Evolutionary conservation across 306 rosid species (phyloP).

Genomic region (Pueraria montana): DNA sequence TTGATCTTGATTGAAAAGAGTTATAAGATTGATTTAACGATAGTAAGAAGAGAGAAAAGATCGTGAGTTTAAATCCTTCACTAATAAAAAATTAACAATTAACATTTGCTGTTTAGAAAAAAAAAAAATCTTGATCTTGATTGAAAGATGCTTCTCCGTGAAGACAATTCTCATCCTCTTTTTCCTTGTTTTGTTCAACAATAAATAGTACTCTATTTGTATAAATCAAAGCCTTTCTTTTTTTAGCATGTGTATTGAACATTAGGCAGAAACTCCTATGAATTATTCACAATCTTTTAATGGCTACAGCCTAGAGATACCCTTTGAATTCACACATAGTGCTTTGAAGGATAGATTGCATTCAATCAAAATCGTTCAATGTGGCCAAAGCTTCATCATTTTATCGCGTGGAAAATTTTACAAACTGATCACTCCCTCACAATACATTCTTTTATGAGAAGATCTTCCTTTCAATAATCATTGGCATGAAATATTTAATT

Average conservation of each 20-base stretch:
- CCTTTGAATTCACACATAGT: constrained; percentile 3
- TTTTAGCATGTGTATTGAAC: neutral
- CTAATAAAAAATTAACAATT: too few species aligned
- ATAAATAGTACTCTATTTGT: neutral
- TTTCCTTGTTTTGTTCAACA: constrained; percentile 13
- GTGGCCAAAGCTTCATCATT: constrained; percentile 34
- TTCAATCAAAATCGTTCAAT: constrained; percentile 30
- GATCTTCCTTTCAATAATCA: constrained; percentile 44
- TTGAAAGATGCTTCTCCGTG: neutral
- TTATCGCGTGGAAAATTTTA: constrained; percentile 13
- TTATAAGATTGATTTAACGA: too few species aligned
- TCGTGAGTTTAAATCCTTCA: too few species aligned
- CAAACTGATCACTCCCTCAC: constrained; percentile 17
- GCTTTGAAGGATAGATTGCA: constrained; percentile 25
- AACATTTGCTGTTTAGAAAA: too few species aligned
- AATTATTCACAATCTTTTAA: neutral
- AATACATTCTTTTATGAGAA: constrained; percentile 16
- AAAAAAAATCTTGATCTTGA: neutral
- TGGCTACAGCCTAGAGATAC: constrained; percentile 25
- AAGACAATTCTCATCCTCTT: neutral
- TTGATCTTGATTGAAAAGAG: neutral
- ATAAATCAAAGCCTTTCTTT: neutral
- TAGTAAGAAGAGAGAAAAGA: too few species aligned
- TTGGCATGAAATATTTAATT: constrained; percentile 12
- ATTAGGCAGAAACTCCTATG: neutral